phyloP scores from a whole-genome alignment of 2,329 filamentous ascomycete species.

The Cercospora sesami region DNA sequence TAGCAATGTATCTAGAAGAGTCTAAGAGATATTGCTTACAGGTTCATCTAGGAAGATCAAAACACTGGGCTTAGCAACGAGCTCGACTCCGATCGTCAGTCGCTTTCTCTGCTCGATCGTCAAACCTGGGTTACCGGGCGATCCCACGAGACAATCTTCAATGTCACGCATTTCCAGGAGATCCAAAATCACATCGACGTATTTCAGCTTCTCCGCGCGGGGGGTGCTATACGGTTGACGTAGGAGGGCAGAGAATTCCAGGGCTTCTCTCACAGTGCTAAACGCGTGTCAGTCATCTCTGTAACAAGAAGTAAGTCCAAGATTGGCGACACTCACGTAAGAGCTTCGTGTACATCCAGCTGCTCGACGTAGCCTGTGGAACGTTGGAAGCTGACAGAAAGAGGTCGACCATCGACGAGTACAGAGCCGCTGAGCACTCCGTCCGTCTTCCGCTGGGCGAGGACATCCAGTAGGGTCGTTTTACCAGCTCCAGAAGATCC shows the following conservation, averaged over 20 bases:
- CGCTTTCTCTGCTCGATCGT: slow-evolving; percentile 57
- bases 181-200: slow-evolving; percentile 62
- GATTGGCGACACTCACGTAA: slow-evolving; percentile 39
- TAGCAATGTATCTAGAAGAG: neutral
- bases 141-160: slow-evolving; percentile 64
- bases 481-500: slow-evolving; percentile 65
- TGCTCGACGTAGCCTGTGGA: slow-evolving; percentile 60
- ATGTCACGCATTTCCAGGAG: slow-evolving; percentile 66
- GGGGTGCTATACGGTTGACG: slow-evolving; percentile 60
- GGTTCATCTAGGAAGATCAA: slow-evolving; percentile 62
- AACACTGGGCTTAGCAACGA: slow-evolving; percentile 58
- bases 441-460: slow-evolving; percentile 47
- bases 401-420: slow-evolving; percentile 44
- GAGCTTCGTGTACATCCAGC: slow-evolving; percentile 66
- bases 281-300: neutral
- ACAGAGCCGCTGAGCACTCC: slow-evolving; percentile 48
- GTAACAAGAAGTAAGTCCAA: no score
- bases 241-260: slow-evolving; percentile 65
- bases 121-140: slow-evolving; percentile 50
- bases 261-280: slow-evolving; percentile 62
- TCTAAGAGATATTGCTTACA: slow-evolving; percentile 31
- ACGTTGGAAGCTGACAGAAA: slow-evolving; percentile 50
- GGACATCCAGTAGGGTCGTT: slow-evolving; percentile 41
- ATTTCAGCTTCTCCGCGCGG: slow-evolving; percentile 63
- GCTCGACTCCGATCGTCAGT: slow-evolving; percentile 57